Evolutionary conservation across 2,329 filamentous ascomycete genomes (phyloP).

Genomic region (Allantophomopsis lycopodina): DNA sequence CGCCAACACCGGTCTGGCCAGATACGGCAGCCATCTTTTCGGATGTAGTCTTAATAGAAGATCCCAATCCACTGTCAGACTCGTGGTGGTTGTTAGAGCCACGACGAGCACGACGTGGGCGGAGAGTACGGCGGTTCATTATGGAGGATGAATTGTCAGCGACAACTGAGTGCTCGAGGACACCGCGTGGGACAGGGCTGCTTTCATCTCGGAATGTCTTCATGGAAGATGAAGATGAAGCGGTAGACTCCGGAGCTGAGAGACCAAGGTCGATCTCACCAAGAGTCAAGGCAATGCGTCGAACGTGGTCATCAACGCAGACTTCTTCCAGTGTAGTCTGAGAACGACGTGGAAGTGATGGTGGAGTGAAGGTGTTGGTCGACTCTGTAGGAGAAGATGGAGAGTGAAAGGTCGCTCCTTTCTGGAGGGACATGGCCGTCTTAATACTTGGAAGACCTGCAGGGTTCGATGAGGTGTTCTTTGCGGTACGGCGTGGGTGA

Average conservation of each 20-base stretch:
- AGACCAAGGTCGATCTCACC: conserved; percentile 51
- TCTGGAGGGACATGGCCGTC: conserved; percentile 47
- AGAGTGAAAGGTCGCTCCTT: conserved; percentile 51
- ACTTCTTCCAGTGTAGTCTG: conserved; percentile 61
- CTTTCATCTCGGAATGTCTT: conserved; percentile 35
- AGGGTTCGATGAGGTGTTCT: conserved; percentile 21
- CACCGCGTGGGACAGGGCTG: conserved; percentile 42
- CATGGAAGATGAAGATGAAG: conserved; percentile 22
- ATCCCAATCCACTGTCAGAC: conserved; percentile 81
- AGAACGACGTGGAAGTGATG: conserved; percentile 44
- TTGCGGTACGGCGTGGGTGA: conserved; percentile 20
- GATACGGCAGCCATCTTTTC: conserved; percentile 31
- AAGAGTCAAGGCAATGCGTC: conserved; percentile 54
- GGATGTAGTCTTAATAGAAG: conserved; percentile 54
- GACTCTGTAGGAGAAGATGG: conserved; percentile 20
- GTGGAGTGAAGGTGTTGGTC: conserved; percentile 21
- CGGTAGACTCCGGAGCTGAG: conserved; percentile 24
- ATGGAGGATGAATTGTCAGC: conserved; percentile 13
- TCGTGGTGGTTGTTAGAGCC: conserved; percentile 51
- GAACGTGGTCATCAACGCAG: conserved; percentile 47
- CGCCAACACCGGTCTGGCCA: conserved; percentile 27
- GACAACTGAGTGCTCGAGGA: conserved; percentile 28
- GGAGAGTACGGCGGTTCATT: conserved; percentile 29
- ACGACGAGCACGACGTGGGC: conserved; percentile 32
- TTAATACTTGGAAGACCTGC: conserved; percentile 31